Evolutionary conservation across 345 rosid species (phyloP), one percentile per base, ranked within the genome.

Genomic region (Stellera chamaejasme): DNA sequence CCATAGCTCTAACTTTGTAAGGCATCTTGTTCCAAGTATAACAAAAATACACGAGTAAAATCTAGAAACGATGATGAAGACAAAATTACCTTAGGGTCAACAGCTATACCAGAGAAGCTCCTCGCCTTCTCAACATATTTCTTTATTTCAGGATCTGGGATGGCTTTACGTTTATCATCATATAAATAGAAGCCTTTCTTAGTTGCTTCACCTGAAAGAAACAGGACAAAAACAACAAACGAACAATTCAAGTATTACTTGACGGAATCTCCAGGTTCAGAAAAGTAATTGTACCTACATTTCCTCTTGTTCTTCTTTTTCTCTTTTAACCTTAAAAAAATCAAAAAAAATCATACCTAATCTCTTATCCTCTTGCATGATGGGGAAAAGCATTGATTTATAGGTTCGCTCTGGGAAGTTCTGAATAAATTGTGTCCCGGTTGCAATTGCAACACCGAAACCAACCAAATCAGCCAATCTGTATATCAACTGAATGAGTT

Each of bases 301-400:
- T 19, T 19, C 23, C 23, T 19, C 23, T 19, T 19, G 23, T 44
- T 44, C 13, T 44, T 44, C 13, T 44, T 44, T 44, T 44, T 44
- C 13, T 44, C 46, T 13, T 44, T 44, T 1, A 10, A 44, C 46
- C 46, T 44, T 13, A 44, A 2, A 44, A 44, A 44, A 44, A 13
- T 44, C 2, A 27, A 44, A 7, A 23, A 61, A 61, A 45, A 51
- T 36, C 55, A 39, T 65, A 88, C 98, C 98, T 58, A 77, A 75
- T 82, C 97, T 81, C 70, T 86, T 92, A 66, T 89, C 99, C 73
- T 93, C 97, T 70, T 77, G 99, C 90, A 93, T 63, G 14, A 87
- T 62, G 28, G 96, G 91, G 66, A 84, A 61, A 32, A 93, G 71
- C 99, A 89, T 78, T 32, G 99, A 89, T 71, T 79, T 89, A 72